These are phyloP conservation scores for Botrytis pseudocinerea DNA, from an alignment of 2,329 filamentous ascomycete species.

Conservation along the genomic window DNA sequence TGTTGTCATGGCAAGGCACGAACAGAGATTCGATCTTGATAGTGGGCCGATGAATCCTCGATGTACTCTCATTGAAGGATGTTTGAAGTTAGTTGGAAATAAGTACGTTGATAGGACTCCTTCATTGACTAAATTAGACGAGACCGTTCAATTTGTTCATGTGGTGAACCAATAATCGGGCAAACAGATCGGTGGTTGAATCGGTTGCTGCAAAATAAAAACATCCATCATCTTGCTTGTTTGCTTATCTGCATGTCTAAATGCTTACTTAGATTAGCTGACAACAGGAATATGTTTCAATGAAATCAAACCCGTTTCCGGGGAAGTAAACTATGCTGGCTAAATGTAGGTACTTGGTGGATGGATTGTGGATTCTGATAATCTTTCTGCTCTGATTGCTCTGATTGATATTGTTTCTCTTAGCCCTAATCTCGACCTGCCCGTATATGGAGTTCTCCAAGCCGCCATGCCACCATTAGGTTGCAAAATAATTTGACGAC, in stretches of 20 bases:
- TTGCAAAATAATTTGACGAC: background rate
- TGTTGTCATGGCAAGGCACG: background rate
- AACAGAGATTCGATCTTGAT: background rate
- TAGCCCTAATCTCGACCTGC: background rate
- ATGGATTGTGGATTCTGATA: background rate
- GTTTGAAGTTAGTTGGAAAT: background rate
- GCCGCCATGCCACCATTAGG: background rate
- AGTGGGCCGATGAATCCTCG: background rate
- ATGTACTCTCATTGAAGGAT: background rate
- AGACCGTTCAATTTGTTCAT: background rate
- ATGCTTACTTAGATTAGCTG: background rate
- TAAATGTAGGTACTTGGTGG: background rate
- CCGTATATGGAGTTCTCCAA: background rate
- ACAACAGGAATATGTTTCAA: background rate
- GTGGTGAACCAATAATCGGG: background rate
- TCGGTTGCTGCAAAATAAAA: background rate
- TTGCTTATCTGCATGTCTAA: background rate
- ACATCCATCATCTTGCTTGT: background rate
- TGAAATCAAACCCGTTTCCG: slow-evolving; percentile 6
- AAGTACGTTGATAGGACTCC: background rate
- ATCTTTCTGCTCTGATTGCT: background rate
- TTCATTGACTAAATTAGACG: slow-evolving; percentile 7
- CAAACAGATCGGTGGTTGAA: background rate
- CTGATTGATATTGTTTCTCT: background rate
- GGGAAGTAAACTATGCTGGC: slow-evolving; percentile 9